Evolutionary conservation across 2,329 filamentous ascomycete species (phyloP), one percentile per base, ranked within the genome.

Genomic region (Pseudopyricularia cyperi): DNA sequence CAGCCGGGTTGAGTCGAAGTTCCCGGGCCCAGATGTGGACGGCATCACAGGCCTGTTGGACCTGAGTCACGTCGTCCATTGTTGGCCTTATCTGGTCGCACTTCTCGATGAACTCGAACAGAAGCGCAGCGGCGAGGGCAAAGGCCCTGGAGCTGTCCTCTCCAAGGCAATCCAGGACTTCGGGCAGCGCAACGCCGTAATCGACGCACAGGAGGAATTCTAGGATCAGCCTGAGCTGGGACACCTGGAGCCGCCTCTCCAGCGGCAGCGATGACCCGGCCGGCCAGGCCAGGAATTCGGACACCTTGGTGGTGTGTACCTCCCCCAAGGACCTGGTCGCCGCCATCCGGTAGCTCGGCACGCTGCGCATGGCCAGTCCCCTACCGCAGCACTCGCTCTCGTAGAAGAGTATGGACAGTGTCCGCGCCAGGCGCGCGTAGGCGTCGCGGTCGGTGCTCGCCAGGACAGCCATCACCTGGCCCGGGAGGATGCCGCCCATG

Each of bases 171-270:
- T 24, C 22, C 28, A 24, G 9, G 15, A 34, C 30, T 9, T 8
- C 6, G 4, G 50, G 50, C 15, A 7, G 50, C 17, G 15, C 19
- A 26, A 46, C 12, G 12, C 28, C 30, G 32, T 51, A 51, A 26
- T 51, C 50, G 12, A 35, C 26, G 30, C 39, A 51, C 9, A 51
- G 50, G 28, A 51, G 26, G 28, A 46, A 46, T 19, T 51, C 50
- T 5, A 51, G n/a, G 30, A 51, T 46, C 4, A n/a, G 26, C 37
- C 39, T 44, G 37, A 51, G 37, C 6, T 46, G 39, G n/a, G 7
- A 8, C 9, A 26, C 24, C n/a, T 37, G 9, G 22, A 39, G 49
- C 49, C 35, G 49, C 8, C 4, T 22, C 26, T 35, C 19, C 9
- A 50, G 48, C 19, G 48, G 34, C 15, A 24, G 22, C 12, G 39